phyloP scores from a whole-genome alignment of 2,329 filamentous ascomycete species.

The Aspergillus viridinutans region DNA sequence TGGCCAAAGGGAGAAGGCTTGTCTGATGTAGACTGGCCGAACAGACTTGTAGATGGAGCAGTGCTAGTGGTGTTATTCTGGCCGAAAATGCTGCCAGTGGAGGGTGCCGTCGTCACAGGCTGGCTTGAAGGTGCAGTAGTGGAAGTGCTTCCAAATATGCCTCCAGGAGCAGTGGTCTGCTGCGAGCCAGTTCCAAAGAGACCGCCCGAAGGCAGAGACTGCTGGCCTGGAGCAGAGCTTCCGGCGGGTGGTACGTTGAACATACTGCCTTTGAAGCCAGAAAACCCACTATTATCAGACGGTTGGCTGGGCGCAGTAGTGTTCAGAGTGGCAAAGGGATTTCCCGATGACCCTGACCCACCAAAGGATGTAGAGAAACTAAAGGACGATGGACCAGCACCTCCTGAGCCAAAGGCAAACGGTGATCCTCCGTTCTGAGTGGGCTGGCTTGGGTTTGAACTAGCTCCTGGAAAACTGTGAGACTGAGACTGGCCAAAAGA shows the following conservation, averaged over 20 bases:
- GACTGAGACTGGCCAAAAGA: conserved; percentile 35
- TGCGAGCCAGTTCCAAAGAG: conserved; percentile 17
- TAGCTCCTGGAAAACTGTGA: conserved; percentile 32
- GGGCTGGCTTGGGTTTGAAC: conserved; percentile 17
- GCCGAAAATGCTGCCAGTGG: conserved; percentile 20
- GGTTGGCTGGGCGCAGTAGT: conserved; percentile 17
- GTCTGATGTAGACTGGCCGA: conserved; percentile 18
- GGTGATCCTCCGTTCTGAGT: conserved; percentile 24
- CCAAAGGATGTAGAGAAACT: conserved; percentile 27
- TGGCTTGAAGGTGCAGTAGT: conserved; percentile 9
- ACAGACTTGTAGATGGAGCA: conserved; percentile 17
- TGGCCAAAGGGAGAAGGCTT: conserved; percentile 26
- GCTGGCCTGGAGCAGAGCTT: conserved; percentile 18
- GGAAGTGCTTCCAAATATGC: conserved; percentile 15
- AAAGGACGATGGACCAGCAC: conserved; percentile 27
- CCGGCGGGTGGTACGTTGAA: conserved; percentile 26
- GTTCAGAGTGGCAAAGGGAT: conserved; percentile 34
- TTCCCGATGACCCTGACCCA: conserved; percentile 18
- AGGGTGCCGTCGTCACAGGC: conserved; percentile 13
- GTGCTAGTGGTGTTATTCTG: conserved; percentile 11
- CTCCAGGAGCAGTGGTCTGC: conserved; percentile 11
- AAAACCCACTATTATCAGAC: conserved; percentile 17
- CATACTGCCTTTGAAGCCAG: conserved; percentile 30
- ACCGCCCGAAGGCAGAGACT: conserved; percentile 17
- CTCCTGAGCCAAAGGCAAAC: conserved; percentile 28